phyloP scores from a whole-genome alignment of 208 protist genomes.

The Leishmania tarentolae region DNA sequence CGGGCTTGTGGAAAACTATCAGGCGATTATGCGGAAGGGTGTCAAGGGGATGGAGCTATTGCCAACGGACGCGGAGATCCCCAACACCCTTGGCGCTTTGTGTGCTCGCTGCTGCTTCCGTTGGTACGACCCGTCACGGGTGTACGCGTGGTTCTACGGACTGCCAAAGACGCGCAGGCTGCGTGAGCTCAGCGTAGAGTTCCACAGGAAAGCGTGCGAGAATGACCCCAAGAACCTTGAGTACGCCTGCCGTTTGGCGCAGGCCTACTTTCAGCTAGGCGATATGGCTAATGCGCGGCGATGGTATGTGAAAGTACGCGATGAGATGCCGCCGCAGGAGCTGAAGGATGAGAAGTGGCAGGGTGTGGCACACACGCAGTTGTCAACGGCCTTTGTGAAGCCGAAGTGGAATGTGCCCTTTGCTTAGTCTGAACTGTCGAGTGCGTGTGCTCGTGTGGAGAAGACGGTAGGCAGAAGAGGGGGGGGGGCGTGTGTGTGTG shows the following conservation, averaged over 20 bases:
- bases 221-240: slow-evolving; percentile 76
- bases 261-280: slow-evolving; percentile 81
- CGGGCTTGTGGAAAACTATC: slow-evolving; percentile 82
- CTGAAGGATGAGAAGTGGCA: slow-evolving; percentile 81
- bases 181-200: slow-evolving; percentile 54
- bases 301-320: slow-evolving; percentile 83
- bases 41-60: slow-evolving; percentile 65
- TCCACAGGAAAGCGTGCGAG: slow-evolving; percentile 63
- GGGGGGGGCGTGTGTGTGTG: no score
- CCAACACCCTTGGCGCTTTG: slow-evolving; percentile 76
- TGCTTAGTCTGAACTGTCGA: slow-evolving; percentile 34
- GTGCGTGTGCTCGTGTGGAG: not conserved
- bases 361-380: slow-evolving; percentile 78
- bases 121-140: slow-evolving; percentile 71
- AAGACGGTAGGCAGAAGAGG: not conserved
- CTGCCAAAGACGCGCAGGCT: slow-evolving; percentile 53
- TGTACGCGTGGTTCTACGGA: slow-evolving; percentile 61
- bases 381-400: slow-evolving; percentile 75
- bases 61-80: slow-evolving; percentile 70
- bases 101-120: slow-evolving; percentile 69
- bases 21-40: slow-evolving; percentile 76
- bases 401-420: slow-evolving; percentile 86
- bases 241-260: slow-evolving; percentile 78
- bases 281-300: slow-evolving; percentile 74
- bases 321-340: slow-evolving; percentile 82